Percentiles rank a stretch among this genome's conserved stretches.
Conservation (phyloP, 768 basidiomycete genomes). For the Lactarius vividus region DNA sequence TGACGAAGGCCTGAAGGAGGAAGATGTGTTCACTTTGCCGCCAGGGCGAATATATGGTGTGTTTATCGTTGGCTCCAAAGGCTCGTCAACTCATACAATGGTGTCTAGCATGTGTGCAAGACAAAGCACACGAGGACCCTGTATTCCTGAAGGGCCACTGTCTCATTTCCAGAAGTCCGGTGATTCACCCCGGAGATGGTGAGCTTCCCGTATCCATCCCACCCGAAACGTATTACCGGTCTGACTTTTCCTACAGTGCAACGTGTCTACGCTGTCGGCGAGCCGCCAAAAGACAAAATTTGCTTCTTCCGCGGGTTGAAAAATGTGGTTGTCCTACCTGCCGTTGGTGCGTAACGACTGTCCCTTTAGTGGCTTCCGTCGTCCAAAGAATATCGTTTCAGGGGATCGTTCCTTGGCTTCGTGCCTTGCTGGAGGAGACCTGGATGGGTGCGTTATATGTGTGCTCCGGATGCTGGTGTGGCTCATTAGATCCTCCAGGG, state of each 20-base stretch:
- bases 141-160: constrained; percentile 12
- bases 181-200: constrained; percentile 38
- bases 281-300: constrained; percentile 29
- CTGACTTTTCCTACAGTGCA: constrained; percentile 21
- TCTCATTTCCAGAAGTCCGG: constrained; percentile 35
- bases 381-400: constrained; percentile 29
- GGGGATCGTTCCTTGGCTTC: constrained; percentile 64
- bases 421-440: constrained; percentile 71
- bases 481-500: constrained; percentile 2
- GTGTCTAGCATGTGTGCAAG: constrained; percentile 22
- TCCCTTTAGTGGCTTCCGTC: background rate
- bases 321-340: constrained; percentile 33
- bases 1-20: constrained; percentile 8
- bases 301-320: constrained; percentile 29
- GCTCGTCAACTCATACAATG: background rate
- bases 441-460: constrained; percentile 58
- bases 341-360: constrained; percentile 3
- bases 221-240: background rate
- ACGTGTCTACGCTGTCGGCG: constrained; percentile 33
- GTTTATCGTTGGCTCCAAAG: background rate
- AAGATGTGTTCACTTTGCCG: constrained; percentile 16
- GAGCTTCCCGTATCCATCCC: background rate
- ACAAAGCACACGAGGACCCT: constrained; percentile 2
- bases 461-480: background rate
- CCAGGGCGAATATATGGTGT: constrained; percentile 19